Conservation (phyloP, 441 rosid species). For the Pelargonium myrrhifolium region DNA sequence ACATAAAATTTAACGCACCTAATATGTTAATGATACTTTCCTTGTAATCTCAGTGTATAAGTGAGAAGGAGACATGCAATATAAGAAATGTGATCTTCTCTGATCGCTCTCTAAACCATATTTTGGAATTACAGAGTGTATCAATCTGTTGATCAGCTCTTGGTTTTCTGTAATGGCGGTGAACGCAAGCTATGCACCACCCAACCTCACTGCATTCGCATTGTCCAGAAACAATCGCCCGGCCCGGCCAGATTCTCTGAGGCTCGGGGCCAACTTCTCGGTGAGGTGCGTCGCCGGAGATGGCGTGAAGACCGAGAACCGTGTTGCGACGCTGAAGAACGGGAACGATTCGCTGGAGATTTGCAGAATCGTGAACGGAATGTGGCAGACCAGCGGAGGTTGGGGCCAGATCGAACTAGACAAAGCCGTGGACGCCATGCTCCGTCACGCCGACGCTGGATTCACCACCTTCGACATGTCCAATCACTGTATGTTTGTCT, state of each 20-base stretch:
- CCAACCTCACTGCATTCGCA: not conserved
- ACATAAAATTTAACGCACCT: too few species aligned
- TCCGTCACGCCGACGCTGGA: conserved; percentile 67
- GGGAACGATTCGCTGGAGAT: not conserved
- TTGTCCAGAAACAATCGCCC: not conserved
- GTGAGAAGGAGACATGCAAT: too few species aligned
- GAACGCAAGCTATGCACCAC: not conserved
- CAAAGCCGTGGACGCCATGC: conserved; percentile 80
- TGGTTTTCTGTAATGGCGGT: not conserved
- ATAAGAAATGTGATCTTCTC: too few species aligned
- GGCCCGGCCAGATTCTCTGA: not conserved
- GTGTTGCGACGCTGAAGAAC: not conserved
- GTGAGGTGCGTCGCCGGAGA: conserved; percentile 1
- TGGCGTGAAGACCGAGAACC: conserved; percentile 2
- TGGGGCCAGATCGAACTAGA: conserved; percentile 30
- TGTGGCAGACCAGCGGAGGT: conserved; percentile 4
- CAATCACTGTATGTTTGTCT: conserved; percentile 55
- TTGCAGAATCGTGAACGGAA: not conserved
- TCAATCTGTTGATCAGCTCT: too few species aligned
- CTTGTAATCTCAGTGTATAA: too few species aligned
- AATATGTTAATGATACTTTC: too few species aligned
- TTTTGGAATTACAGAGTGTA: too few species aligned
- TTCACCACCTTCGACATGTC: conserved; percentile 97
- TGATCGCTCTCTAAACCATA: too few species aligned
- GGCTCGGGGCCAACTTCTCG: not conserved